A percentile compares a stretch with the other conserved stretches of the same genome.
Conservation (phyloP, 2,329 filamentous ascomycete genomes). For the Ophiobolus disseminans region DNA sequence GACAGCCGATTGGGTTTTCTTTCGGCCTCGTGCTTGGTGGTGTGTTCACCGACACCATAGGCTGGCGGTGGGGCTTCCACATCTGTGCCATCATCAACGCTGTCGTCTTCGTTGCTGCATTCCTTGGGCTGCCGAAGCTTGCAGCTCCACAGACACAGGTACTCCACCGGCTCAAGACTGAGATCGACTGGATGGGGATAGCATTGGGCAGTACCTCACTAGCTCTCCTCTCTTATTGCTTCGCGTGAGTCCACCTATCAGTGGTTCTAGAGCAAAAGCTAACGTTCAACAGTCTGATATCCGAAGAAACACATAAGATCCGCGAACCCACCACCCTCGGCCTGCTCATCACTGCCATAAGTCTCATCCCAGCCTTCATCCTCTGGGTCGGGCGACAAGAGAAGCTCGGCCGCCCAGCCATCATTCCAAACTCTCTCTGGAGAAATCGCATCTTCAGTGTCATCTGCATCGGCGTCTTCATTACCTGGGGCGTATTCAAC, state of each 20-base stretch:
- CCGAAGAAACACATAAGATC: constrained; percentile 52
- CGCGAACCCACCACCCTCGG: constrained; percentile 54
- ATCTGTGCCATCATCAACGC: constrained; percentile 55
- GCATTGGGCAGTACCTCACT: constrained; percentile 55
- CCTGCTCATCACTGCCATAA: constrained; percentile 54
- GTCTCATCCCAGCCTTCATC: constrained; percentile 59
- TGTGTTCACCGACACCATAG: constrained; percentile 56
- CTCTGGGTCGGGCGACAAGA: constrained; percentile 62
- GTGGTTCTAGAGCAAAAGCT: not conserved
- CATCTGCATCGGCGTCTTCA: constrained; percentile 58
- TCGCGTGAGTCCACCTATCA: constrained; percentile 54
- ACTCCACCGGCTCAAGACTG: constrained; percentile 43
- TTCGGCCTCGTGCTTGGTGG: constrained; percentile 61
- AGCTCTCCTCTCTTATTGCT: constrained; percentile 60
- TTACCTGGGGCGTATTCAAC: constrained; percentile 49
- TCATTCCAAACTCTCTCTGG: constrained; percentile 71
- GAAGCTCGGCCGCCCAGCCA: constrained; percentile 55
- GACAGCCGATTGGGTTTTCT: constrained; percentile 60
- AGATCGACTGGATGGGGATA: constrained; percentile 64
- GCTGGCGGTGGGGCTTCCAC: constrained; percentile 62
- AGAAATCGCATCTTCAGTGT: constrained; percentile 62
- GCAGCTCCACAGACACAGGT: constrained; percentile 31
- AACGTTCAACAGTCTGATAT: constrained; percentile 38
- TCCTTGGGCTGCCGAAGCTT: constrained; percentile 49
- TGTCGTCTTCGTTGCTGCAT: constrained; percentile 47